phyloP scores from a whole-genome alignment of 306 rosid species.

The Arachis stenosperma region DNA sequence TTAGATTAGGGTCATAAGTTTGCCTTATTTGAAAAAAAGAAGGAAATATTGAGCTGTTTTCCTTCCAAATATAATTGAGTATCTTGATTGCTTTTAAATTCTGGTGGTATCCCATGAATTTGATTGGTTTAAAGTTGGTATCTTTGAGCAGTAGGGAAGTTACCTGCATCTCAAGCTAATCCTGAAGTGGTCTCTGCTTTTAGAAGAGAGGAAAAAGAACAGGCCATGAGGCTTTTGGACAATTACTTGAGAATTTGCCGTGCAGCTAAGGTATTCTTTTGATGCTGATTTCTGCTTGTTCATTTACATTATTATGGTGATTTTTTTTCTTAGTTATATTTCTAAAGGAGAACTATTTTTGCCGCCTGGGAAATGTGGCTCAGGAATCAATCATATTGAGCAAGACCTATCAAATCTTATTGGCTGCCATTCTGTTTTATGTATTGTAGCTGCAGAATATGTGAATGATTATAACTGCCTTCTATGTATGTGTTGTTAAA shows the following conservation, averaged over 20 bases:
- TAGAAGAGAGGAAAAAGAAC: constrained; percentile 62
- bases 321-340: background rate
- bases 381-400: background rate
- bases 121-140: constrained; percentile 25
- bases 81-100: constrained; percentile 3
- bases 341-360: background rate
- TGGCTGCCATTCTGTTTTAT: constrained; percentile 19
- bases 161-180: constrained; percentile 73
- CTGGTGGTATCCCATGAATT: constrained; percentile 16
- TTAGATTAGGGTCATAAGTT: background rate
- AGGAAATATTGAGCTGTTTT: background rate
- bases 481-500: background rate
- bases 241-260: constrained; percentile 55
- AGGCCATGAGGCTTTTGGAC: constrained; percentile 56
- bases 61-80: background rate
- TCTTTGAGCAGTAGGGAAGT: constrained; percentile 72
- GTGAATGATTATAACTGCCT: background rate
- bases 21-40: background rate
- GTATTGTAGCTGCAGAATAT: background rate
- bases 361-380: background rate
- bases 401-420: constrained; percentile 1
- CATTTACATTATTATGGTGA: background rate
- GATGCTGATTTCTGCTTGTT: constrained; percentile 23
- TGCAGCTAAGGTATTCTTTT: constrained; percentile 54
- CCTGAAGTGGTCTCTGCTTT: constrained; percentile 58